phyloP scores from a whole-genome alignment of 306 rosid genomes.

The Vicia sativa region DNA sequence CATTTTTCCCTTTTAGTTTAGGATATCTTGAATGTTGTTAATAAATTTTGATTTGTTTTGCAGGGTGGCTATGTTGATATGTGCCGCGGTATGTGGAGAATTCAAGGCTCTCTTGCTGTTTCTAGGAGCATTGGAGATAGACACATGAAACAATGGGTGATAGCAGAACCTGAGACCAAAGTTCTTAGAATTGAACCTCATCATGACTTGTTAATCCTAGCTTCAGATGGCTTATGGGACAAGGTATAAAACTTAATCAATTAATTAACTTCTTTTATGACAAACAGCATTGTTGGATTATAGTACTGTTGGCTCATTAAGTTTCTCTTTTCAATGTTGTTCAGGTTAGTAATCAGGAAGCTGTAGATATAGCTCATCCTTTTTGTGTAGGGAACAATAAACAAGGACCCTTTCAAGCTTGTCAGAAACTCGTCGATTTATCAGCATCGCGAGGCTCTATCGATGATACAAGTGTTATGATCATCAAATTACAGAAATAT shows the following conservation, averaged over 20 bases:
- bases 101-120: conserved; percentile 89
- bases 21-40: too few species aligned
- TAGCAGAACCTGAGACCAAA: conserved; percentile 87
- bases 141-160: conserved; percentile 80
- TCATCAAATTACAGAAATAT: conserved; percentile 58
- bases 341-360: conserved; percentile 91
- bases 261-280: too few species aligned
- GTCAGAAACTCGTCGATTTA: conserved; percentile 79
- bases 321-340: conserved; percentile 32
- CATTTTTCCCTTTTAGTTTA: too few species aligned
- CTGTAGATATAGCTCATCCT: conserved; percentile 75
- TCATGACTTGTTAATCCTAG: conserved; percentile 82
- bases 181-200: conserved; percentile 59
- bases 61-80: conserved; percentile 94
- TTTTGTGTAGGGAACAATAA: conserved; percentile 48
- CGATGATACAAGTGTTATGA: conserved; percentile 85
- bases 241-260: conserved; percentile 55
- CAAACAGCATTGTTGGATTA: too few species aligned
- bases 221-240: conserved; percentile 99
- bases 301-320: neutral
- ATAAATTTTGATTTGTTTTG: neutral
- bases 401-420: conserved; percentile 62
- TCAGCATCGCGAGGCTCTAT: conserved; percentile 74
- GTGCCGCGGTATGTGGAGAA: conserved; percentile 90
- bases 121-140: conserved; percentile 90